Evolutionary conservation across 2,329 filamentous ascomycete species (phyloP).

Genomic region (Clonostachys solani): DNA sequence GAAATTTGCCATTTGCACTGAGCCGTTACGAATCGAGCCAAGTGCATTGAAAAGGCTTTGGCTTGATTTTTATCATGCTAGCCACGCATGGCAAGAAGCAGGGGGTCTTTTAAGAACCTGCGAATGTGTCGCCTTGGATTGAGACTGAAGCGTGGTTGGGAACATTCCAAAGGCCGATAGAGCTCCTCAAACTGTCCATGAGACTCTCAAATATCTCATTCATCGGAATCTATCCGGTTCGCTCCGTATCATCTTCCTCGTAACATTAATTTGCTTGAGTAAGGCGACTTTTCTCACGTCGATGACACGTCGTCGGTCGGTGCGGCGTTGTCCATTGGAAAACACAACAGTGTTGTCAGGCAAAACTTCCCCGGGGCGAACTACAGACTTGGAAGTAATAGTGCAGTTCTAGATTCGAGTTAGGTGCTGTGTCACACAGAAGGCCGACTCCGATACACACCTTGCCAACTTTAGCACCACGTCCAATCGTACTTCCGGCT

Average conservation of each 20-base stretch:
- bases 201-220: neutral
- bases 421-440: no score
- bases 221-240: conserved; percentile 4
- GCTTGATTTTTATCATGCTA: no score
- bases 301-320: conserved; percentile 56
- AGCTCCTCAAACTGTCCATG: no score
- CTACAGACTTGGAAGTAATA: conserved; percentile 58
- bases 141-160: no score
- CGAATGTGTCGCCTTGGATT: no score
- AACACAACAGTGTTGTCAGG: conserved; percentile 68
- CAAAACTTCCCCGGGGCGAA: conserved; percentile 53
- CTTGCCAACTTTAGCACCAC: conserved; percentile 58
- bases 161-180: no score
- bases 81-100: no score
- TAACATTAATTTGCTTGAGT: conserved; percentile 62
- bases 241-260: conserved; percentile 63
- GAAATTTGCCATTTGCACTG: no score
- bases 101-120: no score
- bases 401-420: conserved; percentile 55
- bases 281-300: conserved; percentile 61
- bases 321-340: conserved; percentile 54
- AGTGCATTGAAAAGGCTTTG: no score
- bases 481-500: conserved; percentile 55
- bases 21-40: no score
- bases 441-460: conserved; percentile 28